A percentile compares a stretch with the other conserved stretches of the same genome.
Conservation (phyloP, 208 protist genomes). For the Leishmania lainsoni region DNA sequence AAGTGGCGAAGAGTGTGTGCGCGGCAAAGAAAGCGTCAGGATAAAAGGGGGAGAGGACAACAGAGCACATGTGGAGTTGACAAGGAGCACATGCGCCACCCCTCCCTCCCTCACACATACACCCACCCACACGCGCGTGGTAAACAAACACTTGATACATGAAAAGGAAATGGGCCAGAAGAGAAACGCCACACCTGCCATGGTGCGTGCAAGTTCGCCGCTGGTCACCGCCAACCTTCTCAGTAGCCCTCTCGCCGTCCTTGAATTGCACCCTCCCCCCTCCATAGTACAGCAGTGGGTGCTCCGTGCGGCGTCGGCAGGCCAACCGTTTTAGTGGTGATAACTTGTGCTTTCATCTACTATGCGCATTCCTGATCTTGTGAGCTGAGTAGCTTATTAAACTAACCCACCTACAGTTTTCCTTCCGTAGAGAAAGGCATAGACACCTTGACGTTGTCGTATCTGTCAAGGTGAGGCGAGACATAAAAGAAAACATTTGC, state of each 20-base stretch:
- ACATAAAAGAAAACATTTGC: neutral
- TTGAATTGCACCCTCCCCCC: too few species aligned
- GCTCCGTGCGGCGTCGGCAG: too few species aligned
- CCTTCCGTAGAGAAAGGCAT: neutral
- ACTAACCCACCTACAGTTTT: neutral
- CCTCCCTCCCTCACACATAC: neutral
- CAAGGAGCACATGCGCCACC: neutral
- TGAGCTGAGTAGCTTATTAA: neutral
- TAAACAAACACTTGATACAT: neutral
- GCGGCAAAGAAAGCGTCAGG: neutral
- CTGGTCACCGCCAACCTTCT: neutral
- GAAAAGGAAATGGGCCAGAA: neutral
- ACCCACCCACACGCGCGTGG: neutral
- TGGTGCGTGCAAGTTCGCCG: neutral
- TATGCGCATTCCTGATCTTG: neutral
- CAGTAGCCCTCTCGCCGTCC: neutral
- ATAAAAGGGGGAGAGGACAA: neutral
- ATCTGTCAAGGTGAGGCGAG: neutral
- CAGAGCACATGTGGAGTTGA: neutral
- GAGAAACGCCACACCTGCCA: neutral
- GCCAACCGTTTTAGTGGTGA: neutral
- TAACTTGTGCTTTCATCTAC: neutral
- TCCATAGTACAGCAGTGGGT: neutral
- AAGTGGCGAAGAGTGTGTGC: neutral
- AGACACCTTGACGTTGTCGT: neutral